Conservation (phyloP, 2,329 filamentous ascomycete species). For the Blastomyces percursus region DNA sequence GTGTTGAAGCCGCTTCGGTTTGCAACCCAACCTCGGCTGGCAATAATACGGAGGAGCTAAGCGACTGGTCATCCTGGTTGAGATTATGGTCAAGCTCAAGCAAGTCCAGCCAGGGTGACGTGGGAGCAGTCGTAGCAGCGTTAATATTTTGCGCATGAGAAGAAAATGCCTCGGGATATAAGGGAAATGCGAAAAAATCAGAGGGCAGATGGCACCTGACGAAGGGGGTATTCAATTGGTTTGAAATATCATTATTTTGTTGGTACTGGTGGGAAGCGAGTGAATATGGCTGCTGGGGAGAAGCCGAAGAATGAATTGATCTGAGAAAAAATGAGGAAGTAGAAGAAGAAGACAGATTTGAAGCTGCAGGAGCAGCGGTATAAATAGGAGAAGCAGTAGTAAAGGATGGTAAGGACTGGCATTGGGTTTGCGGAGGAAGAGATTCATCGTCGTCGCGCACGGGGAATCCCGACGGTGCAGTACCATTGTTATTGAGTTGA, state of each 20-base stretch:
- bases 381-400: not conserved
- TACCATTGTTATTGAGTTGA: not conserved
- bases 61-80: not conserved
- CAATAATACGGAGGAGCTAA: not conserved
- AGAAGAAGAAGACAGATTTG: not conserved
- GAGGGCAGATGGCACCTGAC: not conserved
- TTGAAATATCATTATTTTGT: not conserved
- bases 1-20: not conserved
- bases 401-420: conserved; percentile 1
- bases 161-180: not conserved
- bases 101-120: conserved; percentile 2
- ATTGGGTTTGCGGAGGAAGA: not conserved
- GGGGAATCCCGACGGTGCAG: not conserved
- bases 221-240: not conserved
- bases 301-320: conserved; percentile 7
- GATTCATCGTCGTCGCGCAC: not conserved
- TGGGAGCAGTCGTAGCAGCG: not conserved
- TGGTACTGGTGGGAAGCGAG: not conserved
- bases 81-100: conserved; percentile 2
- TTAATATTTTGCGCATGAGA: not conserved
- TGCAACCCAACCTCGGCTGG: not conserved
- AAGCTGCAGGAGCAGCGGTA: not conserved
- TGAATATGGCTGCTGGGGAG: not conserved
- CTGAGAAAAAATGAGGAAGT: not conserved
- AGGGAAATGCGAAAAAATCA: not conserved